Conservation (phyloP, 2,329 filamentous ascomycete species). For the Didymella lethalis region DNA sequence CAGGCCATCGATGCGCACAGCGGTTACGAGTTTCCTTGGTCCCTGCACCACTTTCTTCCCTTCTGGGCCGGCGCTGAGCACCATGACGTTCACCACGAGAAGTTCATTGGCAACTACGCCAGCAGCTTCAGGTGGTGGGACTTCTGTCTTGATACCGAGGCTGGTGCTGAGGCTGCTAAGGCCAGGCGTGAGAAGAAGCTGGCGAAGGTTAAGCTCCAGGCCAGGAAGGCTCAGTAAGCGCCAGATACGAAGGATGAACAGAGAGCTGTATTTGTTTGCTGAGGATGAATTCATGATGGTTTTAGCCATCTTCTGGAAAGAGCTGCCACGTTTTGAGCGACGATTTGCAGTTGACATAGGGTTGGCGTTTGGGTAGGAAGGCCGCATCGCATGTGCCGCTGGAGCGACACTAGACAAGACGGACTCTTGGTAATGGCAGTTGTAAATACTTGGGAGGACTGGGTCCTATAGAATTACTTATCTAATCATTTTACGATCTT, state of each 20-base stretch:
- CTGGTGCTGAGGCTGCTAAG: constrained; percentile 85
- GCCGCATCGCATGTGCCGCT: constrained; percentile 23
- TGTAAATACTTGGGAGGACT: constrained; percentile 33
- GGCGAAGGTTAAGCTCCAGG: constrained; percentile 62
- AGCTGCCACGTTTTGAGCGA: constrained; percentile 17
- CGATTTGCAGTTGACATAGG: constrained; percentile 18
- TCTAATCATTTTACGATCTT: constrained; percentile 44
- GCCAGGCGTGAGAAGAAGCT: constrained; percentile 81
- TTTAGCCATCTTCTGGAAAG: constrained; percentile 24
- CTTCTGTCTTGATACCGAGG: constrained; percentile 90
- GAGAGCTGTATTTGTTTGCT: background rate
- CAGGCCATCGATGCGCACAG: constrained; percentile 98
- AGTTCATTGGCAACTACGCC: constrained; percentile 97
- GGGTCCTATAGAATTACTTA: constrained; percentile 30
- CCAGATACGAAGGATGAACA: background rate
- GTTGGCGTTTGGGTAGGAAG: constrained; percentile 37
- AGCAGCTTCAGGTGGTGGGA: constrained; percentile 99
- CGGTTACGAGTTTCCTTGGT: constrained; percentile 99
- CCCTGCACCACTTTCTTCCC: constrained; percentile 90
- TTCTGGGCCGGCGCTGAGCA: constrained; percentile 98
- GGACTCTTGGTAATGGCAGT: constrained; percentile 38
- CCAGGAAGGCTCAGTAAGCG: constrained; percentile 60
- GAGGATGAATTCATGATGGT: constrained; percentile 21
- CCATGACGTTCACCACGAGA: constrained; percentile 97
- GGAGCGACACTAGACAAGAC: constrained; percentile 25